Evolutionary conservation across 305 asterid species (phyloP), one percentile per base, ranked within the genome.

Genomic region (Withania somnifera): DNA sequence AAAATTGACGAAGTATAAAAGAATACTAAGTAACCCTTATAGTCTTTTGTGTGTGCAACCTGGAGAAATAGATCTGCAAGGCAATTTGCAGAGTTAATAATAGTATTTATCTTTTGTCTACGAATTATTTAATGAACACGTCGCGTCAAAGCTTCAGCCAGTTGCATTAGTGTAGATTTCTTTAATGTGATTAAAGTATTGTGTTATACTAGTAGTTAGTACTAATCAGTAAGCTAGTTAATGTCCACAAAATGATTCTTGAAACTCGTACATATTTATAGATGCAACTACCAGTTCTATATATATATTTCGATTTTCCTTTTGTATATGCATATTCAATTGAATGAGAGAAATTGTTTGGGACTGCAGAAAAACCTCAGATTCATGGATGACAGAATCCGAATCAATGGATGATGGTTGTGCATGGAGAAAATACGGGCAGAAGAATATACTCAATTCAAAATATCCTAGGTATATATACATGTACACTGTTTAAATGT

Each of bases 391-490:
- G 14, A 73, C 4, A 20, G 15, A 76, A 11, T 84, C 90, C 58
- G 64, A 85, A 9, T 85, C 88, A 0, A 78, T 42, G 34, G 89
- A 86, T 79, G 97, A 93, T 89, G 94, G 90, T 6, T 84, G 77
- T 77, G 88, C 91, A 15, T 92, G 98, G 98, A 88, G 97, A 45
- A 93, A 93, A 81, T 93, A 93, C 85, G 98, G 98, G 45, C 98
- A 93, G 83, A 93, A 93, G 86, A 78, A 47, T 6, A 92, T 93
- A 50, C 82, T 83, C 63, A 85, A 86, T 77, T 84, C 91, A 6
- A 61, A 81, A 0, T 78, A 85, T 80, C 95, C 98, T 10, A 93
- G 98, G 98, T 93, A 83, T 24, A 38, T 5, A 36, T 20, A 67
- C 53, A n/a, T n/a, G n/a, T n/a, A n/a, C n/a, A n/a, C n/a, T n/a